Evolutionary conservation across 2,329 filamentous ascomycete species (phyloP).

Genomic region (Aspergillus eucalypticola): DNA sequence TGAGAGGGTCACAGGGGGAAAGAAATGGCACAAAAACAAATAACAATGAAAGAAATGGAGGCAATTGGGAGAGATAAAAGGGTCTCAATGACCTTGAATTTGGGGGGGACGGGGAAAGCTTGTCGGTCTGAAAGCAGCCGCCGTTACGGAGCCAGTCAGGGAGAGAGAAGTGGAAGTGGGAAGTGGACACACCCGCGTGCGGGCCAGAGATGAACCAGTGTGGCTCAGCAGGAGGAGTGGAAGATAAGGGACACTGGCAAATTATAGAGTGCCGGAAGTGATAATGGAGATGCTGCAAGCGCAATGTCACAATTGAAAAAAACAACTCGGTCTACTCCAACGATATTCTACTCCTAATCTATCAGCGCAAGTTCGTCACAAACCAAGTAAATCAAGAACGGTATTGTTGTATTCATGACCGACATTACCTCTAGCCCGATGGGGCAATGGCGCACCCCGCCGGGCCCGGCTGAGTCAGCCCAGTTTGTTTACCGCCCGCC

Average conservation of each 20-base stretch:
- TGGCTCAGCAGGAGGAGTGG: not conserved
- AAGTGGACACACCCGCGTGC: slow-evolving; percentile 16
- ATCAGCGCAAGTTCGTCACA: not conserved
- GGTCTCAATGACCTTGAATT: slow-evolving; percentile 9
- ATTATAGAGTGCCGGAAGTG: not conserved
- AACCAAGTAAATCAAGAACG: not conserved
- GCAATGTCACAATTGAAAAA: not conserved
- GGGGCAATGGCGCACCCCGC: slow-evolving; percentile 15
- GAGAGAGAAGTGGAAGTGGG: slow-evolving; percentile 3
- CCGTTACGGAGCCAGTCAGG: slow-evolving; percentile 1
- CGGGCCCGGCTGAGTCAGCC: slow-evolving; percentile 30
- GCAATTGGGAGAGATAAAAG: slow-evolving; percentile 18
- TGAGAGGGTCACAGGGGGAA: not conserved
- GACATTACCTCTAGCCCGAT: slow-evolving; percentile 17
- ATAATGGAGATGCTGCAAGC: not conserved
- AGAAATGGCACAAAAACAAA: slow-evolving; percentile 17
- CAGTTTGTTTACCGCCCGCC: slow-evolving; percentile 35
- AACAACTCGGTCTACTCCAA: not conserved
- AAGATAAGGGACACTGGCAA: not conserved
- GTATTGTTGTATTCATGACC: slow-evolving; percentile 15
- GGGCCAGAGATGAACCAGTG: slow-evolving; percentile 5
- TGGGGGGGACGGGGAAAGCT: slow-evolving; percentile 11
- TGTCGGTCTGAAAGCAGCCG: slow-evolving; percentile 6
- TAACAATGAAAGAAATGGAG: slow-evolving; percentile 13
- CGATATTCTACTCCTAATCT: not conserved